phyloP scores from a whole-genome alignment of 225 moss, liverwort and hornwort species.

The Pleurozium schreberi region DNA sequence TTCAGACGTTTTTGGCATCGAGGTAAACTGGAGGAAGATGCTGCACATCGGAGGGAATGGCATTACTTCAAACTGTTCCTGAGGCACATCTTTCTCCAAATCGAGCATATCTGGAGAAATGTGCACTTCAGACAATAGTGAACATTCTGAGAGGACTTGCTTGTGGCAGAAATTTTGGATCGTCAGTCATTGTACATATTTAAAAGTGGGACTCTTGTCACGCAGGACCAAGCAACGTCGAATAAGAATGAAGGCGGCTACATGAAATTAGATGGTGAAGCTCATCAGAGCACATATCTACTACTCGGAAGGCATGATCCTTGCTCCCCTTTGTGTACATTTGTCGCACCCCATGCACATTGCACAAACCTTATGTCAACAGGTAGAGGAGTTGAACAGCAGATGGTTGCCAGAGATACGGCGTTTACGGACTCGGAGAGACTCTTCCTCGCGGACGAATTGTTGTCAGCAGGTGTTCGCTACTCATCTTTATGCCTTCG shows the following conservation, averaged over 20 bases:
- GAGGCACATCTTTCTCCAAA: neutral
- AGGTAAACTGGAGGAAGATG: neutral
- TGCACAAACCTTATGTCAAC: neutral
- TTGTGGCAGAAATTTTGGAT: neutral
- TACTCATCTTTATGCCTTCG: neutral
- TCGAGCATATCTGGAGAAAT: neutral
- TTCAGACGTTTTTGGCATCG: neutral
- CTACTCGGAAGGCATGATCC: neutral
- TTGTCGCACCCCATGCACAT: neutral
- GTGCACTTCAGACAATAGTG: neutral
- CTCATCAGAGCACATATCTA: neutral
- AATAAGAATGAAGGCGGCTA: neutral
- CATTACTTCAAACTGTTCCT: neutral
- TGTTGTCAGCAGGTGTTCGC: constrained; percentile 3
- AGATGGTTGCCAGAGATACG: neutral
- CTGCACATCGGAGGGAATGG: neutral
- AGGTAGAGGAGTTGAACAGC: neutral
- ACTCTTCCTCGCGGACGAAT: neutral
- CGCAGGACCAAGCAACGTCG: neutral
- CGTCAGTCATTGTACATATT: neutral
- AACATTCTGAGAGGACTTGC: neutral
- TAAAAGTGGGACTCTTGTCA: neutral
- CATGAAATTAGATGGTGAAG: constrained; percentile 2
- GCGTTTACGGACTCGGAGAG: neutral
- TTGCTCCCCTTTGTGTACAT: neutral